These are phyloP conservation scores for Alternaria triticina DNA, from an alignment of 2,329 filamentous ascomycete species.

Conservation along the genomic window DNA sequence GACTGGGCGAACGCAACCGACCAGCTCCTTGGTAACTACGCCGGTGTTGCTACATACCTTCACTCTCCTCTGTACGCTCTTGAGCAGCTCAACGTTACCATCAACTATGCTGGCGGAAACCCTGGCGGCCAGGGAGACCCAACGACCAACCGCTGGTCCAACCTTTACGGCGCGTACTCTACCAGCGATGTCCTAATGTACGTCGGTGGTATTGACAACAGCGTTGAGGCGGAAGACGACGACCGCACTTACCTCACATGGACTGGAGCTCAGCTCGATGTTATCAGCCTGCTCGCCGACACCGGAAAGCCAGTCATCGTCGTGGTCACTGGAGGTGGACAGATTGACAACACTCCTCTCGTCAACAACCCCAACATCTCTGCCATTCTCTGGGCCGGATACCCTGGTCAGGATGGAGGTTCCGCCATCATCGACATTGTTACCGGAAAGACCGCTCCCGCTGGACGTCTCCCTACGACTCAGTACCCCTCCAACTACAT, in stretches of 20 bases:
- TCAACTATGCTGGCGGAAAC: conserved; percentile 36
- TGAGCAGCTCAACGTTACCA: conserved; percentile 51
- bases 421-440: conserved; percentile 62
- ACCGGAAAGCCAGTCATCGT: conserved; percentile 60
- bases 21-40: conserved; percentile 67
- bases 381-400: conserved; percentile 64
- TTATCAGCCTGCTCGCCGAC: conserved; percentile 57
- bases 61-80: conserved; percentile 62
- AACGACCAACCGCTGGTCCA: conserved; percentile 31
- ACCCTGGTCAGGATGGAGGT: conserved; percentile 67
- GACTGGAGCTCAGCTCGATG: conserved; percentile 59
- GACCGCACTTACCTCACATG: conserved; percentile 62
- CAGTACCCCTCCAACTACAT: conserved; percentile 63
- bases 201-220: conserved; percentile 63
- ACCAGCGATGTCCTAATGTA: conserved; percentile 61
- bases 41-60: conserved; percentile 62
- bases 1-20: conserved; percentile 62
- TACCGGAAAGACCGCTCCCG: conserved; percentile 59
- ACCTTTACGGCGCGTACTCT: conserved; percentile 25
- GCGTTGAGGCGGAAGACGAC: conserved; percentile 59
- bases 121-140: conserved; percentile 37
- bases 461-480: conserved; percentile 63
- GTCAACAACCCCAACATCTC: conserved; percentile 56
- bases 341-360: conserved; percentile 61
- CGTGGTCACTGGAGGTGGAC: conserved; percentile 60